Base-by-base conservation (phyloP, 306 rosid species). In the Urtica urens region DNA sequence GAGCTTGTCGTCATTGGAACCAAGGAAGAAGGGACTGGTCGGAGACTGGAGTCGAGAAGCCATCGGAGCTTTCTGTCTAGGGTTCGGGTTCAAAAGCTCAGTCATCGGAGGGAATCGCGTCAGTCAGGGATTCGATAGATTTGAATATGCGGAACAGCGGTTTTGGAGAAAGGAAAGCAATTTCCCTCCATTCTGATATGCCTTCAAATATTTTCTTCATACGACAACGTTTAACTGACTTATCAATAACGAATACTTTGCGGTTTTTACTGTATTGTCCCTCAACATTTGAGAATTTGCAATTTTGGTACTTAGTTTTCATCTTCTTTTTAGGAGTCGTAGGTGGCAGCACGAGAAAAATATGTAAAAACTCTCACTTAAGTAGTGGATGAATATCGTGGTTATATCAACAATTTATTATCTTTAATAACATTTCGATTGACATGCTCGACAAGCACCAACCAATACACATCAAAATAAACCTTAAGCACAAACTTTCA, bases 21-120 rank as follows among this genome's bases (percentile, higher is more conserved):
- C 87, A 26, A 90, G 46, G 66, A 79, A 38, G 61, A 90, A 85
- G 29, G 94, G 92, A 61, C 83, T 77, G 7, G 86, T 85, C 0
- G 95, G 94, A 60, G 99, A 90, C 53, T 81, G 95, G 59, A 88
- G 72, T 26, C 80, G 83, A n/a, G 86, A 55, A 23, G 78, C 79
- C 33, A 71, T 40, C 3, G 93, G 75, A 53, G 77, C 74, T 46
- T 85, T 67, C 70, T 69, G 94, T 57, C 71, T 38, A 12, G 73
- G 72, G 40, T 66, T 79, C 23, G 95, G 94, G 65, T 93, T 90
- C 51, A 82, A 70, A 34, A 58, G 29, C 63, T 75, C 99, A 3
- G 76, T 79, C 95, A 90, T 79, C 14, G 35, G 12, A 25, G 28
- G 23, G 29, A 64, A 41, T n/a, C n/a, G 39, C 4, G 40, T 35